Evolutionary conservation across 306 rosid genomes (phyloP).

Genomic region (Luffa acutangula): DNA sequence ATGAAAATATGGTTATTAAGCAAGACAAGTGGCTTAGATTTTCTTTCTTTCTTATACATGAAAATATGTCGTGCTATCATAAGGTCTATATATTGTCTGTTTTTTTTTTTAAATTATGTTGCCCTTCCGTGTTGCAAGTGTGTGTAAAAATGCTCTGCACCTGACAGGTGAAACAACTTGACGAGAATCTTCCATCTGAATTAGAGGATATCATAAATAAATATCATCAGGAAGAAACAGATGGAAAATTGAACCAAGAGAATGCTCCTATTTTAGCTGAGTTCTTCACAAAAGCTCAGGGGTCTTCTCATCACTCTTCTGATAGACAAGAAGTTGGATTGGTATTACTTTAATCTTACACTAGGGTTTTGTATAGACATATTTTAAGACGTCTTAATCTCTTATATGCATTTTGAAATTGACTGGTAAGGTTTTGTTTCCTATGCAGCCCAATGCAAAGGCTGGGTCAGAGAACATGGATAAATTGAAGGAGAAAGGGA

Average conservation of each 20-base stretch:
- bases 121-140: constrained; percentile 7
- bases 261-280: constrained; percentile 3
- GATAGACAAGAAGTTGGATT: constrained; percentile 13
- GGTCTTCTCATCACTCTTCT: constrained; percentile 12
- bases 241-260: constrained; percentile 10
- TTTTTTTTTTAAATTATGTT: not conserved
- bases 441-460: constrained; percentile 18
- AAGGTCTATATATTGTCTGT: not conserved
- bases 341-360: constrained; percentile 16
- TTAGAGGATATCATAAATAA: constrained; percentile 42
- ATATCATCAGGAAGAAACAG: constrained; percentile 25
- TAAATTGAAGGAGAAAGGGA: constrained; percentile 27
- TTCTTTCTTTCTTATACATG: not conserved
- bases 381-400: not conserved
- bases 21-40: not conserved
- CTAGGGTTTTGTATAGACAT: not conserved
- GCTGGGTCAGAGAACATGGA: constrained; percentile 25
- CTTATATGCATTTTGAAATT: not conserved
- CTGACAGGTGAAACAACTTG: constrained; percentile 56
- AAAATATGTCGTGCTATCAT: not conserved
- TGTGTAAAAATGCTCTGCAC: constrained; percentile 25
- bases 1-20: not conserved
- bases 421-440: not conserved
- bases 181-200: constrained; percentile 38
- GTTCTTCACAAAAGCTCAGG: constrained; percentile 2